phyloP scores from a whole-genome alignment of 768 basidiomycete genomes.

The Trametes punicea region DNA sequence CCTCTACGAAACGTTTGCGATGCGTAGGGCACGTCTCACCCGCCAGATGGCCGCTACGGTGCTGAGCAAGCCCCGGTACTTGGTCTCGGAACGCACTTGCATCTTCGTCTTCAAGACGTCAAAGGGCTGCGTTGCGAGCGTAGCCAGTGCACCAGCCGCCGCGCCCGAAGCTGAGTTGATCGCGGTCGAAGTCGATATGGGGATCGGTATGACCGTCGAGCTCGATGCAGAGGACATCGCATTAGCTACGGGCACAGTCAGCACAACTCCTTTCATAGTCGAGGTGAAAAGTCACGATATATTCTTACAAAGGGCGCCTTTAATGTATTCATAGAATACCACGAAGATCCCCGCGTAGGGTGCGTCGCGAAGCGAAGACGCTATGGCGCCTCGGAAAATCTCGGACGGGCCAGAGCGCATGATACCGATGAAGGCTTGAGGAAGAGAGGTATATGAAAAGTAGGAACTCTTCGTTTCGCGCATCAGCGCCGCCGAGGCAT shows the following conservation, averaged over 20 bases:
- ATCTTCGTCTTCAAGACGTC: constrained; percentile 97
- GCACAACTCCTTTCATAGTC: neutral
- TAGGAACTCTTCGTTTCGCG: constrained; percentile 61
- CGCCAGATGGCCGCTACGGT: constrained; percentile 67
- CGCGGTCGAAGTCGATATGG: constrained; percentile 43
- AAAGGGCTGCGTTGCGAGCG: constrained; percentile 85
- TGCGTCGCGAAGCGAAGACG: constrained; percentile 89
- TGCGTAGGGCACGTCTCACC: constrained; percentile 45
- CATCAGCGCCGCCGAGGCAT: neutral
- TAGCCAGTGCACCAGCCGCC: constrained; percentile 79
- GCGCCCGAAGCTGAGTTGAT: constrained; percentile 71
- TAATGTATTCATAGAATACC: constrained; percentile 84
- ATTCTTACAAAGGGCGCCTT: constrained; percentile 62
- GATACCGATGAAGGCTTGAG: constrained; percentile 56
- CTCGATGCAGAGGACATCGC: constrained; percentile 3
- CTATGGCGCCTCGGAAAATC: constrained; percentile 79
- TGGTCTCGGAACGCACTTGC: constrained; percentile 78
- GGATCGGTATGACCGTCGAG: constrained; percentile 30
- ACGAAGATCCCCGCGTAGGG: constrained; percentile 92
- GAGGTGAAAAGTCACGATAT: neutral
- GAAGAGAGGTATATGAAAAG: constrained; percentile 64
- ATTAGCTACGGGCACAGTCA: neutral
- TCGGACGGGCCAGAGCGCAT: constrained; percentile 73
- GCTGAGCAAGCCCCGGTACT: constrained; percentile 67
- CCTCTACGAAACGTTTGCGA: neutral